A percentile compares a stretch with the other conserved stretches of the same genome.
Evolutionary conservation across 2,329 filamentous ascomycete species (phyloP).

Genomic region (Colletotrichum abscissum): DNA sequence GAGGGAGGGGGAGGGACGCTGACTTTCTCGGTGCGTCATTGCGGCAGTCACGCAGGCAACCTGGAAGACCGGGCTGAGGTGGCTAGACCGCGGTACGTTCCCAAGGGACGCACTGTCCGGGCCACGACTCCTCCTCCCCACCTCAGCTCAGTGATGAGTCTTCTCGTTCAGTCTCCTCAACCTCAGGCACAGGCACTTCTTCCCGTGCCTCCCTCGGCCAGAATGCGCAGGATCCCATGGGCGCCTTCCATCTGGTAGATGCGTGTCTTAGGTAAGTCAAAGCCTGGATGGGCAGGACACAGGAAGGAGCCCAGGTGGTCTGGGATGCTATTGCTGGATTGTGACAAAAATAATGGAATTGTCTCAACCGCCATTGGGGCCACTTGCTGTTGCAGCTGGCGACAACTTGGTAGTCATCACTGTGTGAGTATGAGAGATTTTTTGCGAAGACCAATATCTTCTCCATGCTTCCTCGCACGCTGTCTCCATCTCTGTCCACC

Average conservation of each 20-base stretch:
- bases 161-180: not conserved
- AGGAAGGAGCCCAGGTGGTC: not conserved
- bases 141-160: too few relatives aligned
- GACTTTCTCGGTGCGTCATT: not conserved
- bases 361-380: not conserved
- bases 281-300: not conserved
- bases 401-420: not conserved
- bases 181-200: not conserved
- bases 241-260: not conserved
- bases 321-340: not conserved
- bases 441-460: not conserved
- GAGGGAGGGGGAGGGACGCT: not conserved
- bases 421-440: not conserved
- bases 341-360: not conserved
- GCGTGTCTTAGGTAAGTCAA: not conserved
- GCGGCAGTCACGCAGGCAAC: not conserved
- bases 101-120: too few relatives aligned
- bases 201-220: too few relatives aligned
- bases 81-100: not conserved
- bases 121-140: too few relatives aligned
- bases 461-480: not conserved
- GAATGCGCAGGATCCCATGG: not conserved
- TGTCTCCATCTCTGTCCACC: not conserved
- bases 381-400: not conserved
- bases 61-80: not conserved